Conservation (phyloP, 345 rosid species). For the Populus alba region DNA sequence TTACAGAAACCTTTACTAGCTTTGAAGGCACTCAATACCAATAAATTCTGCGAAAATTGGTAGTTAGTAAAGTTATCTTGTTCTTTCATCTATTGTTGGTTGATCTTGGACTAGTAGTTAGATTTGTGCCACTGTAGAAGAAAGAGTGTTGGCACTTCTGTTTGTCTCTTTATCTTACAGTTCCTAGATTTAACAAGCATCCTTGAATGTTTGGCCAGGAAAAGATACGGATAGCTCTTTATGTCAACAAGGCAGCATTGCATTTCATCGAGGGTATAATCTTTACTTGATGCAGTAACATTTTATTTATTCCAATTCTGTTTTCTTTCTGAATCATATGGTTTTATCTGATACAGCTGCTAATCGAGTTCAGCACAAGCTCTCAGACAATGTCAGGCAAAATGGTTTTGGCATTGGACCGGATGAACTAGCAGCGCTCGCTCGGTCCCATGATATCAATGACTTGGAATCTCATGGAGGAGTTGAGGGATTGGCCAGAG, state of each 20-base stretch:
- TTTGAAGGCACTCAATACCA: not conserved
- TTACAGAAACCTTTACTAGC: not conserved
- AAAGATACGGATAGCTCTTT: slow-evolving; percentile 52
- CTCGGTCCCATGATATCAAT: slow-evolving; percentile 32
- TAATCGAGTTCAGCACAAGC: slow-evolving; percentile 29
- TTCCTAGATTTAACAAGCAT: not conserved
- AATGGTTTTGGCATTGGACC: slow-evolving; percentile 47
- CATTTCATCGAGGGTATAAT: slow-evolving; percentile 48
- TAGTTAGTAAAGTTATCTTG: not conserved
- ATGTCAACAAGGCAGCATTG: slow-evolving; percentile 52
- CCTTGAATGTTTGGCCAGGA: slow-evolving; percentile 34
- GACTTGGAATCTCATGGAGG: slow-evolving; percentile 36
- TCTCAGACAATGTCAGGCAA: slow-evolving; percentile 24
- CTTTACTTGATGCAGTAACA: not conserved
- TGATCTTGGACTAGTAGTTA: not conserved
- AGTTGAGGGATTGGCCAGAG: slow-evolving; percentile 36
- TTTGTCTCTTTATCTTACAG: not conserved
- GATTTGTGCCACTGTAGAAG: not conserved
- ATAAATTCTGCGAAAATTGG: not conserved
- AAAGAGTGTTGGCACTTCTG: not conserved
- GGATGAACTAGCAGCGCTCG: slow-evolving; percentile 37
- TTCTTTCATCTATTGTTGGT: not conserved
- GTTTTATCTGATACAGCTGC: slow-evolving; percentile 36
- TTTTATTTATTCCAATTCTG: not conserved
- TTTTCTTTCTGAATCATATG: not conserved